Percentiles rank a stretch among this genome's conserved stretches.
These are phyloP conservation scores for Camelina neglecta DNA, from an alignment of 345 rosid genomes.

Conservation along the genomic window DNA sequence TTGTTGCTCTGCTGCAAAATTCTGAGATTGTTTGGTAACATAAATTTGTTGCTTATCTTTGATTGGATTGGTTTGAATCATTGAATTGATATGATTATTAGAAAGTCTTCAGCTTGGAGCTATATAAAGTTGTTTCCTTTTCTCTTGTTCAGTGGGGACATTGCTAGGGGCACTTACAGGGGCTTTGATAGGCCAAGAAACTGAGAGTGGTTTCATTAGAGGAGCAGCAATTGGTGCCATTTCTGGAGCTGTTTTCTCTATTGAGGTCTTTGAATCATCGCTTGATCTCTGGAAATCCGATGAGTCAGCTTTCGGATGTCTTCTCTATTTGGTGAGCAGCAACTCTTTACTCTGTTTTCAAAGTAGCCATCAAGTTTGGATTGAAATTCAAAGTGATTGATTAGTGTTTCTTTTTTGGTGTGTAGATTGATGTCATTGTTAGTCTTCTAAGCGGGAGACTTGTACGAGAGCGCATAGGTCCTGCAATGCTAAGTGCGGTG, in stretches of 20 bases:
- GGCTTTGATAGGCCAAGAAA: constrained; percentile 98
- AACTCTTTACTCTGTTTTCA: constrained; percentile 26
- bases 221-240: constrained; percentile 98
- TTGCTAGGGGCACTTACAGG: constrained; percentile 97
- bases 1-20: not conserved
- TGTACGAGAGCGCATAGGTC: constrained; percentile 91
- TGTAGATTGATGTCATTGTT: constrained; percentile 92
- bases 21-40: not conserved
- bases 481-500: constrained; percentile 98
- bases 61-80: constrained; percentile 14
- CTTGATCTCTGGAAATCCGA: constrained; percentile 91
- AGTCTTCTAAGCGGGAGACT: constrained; percentile 97
- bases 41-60: not conserved
- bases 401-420: constrained; percentile 13
- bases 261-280: constrained; percentile 96
- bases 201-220: constrained; percentile 95
- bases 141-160: constrained; percentile 72
- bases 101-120: constrained; percentile 13
- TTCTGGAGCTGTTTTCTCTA: constrained; percentile 97
- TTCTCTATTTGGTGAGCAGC: constrained; percentile 84
- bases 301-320: constrained; percentile 87
- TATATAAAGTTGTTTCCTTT: constrained; percentile 35
- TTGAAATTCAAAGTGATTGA: not conserved
- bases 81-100: not conserved
- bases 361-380: constrained; percentile 6